phyloP scores from a whole-genome alignment of 768 basidiomycete genomes.

The Polyporus arcularius region DNA sequence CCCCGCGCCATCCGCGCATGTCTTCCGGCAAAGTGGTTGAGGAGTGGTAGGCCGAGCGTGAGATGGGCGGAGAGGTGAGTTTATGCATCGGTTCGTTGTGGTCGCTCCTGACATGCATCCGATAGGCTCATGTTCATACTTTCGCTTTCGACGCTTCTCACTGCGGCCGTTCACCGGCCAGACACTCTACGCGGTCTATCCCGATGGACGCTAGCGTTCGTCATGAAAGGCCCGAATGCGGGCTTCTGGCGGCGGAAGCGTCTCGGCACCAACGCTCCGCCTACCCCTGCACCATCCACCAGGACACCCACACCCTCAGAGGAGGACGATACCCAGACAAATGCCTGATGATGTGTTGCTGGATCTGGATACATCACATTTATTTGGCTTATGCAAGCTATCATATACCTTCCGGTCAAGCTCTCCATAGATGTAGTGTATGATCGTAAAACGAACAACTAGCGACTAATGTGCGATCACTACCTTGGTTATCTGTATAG shows the following conservation, averaged over 20 bases:
- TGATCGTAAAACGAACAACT: conserved; percentile 98
- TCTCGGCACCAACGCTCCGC: conserved; percentile 14
- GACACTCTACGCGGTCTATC: conserved; percentile 72
- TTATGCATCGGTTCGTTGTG: neutral
- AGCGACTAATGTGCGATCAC: conserved; percentile 57
- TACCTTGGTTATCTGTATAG: conserved; percentile 35
- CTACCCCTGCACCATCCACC: conserved; percentile 3
- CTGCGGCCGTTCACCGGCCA: conserved; percentile 61
- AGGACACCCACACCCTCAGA: conserved; percentile 3
- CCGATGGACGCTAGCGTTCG: conserved; percentile 68
- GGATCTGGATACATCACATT: neutral
- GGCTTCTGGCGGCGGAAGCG: conserved; percentile 48
- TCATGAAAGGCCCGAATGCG: conserved; percentile 60
- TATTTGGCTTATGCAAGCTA: neutral
- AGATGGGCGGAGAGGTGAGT: conserved; percentile 58
- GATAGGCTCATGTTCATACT: conserved; percentile 58
- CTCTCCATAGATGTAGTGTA: conserved; percentile 75
- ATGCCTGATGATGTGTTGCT: neutral
- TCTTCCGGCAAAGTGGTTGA: conserved; percentile 57
- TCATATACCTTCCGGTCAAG: conserved; percentile 36
- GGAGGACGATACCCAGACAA: neutral
- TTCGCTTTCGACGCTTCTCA: conserved; percentile 66
- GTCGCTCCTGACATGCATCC: neutral
- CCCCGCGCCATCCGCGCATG: conserved; percentile 68
- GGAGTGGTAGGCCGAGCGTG: conserved; percentile 42